Evolutionary conservation across 345 rosid species (phyloP).

Genomic region (Citrus hindsii): DNA sequence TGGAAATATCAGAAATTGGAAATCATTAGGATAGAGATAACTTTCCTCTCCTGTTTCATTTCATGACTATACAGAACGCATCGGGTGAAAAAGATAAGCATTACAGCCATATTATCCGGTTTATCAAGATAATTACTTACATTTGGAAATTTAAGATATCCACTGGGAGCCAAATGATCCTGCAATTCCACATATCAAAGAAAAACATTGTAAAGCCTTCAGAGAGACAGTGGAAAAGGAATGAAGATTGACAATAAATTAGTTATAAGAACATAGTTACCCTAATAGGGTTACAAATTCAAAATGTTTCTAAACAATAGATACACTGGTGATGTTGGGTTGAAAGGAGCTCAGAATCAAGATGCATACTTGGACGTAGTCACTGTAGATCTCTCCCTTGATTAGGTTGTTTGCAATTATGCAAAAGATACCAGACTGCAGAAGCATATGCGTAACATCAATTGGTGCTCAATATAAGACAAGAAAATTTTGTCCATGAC

Average conservation of each 20-base stretch:
- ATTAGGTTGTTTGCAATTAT: constrained; percentile 55
- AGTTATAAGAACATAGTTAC: background rate
- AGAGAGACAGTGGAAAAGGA: background rate
- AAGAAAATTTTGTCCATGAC: background rate
- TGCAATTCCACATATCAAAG: constrained; percentile 27
- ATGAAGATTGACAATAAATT: background rate
- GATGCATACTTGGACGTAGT: constrained; percentile 68
- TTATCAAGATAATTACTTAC: constrained; percentile 36
- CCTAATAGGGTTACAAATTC: background rate
- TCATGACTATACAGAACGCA: background rate
- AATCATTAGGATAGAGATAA: background rate
- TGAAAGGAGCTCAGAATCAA: constrained; percentile 6
- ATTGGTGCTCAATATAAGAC: background rate
- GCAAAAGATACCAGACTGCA: constrained; percentile 72
- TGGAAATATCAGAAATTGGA: background rate
- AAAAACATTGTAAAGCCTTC: constrained; percentile 6
- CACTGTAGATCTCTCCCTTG: constrained; percentile 62
- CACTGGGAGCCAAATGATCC: constrained; percentile 84
- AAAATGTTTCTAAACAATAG: background rate
- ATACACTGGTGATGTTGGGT: background rate
- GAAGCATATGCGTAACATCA: background rate
- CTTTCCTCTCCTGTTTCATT: background rate
- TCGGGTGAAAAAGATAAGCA: background rate
- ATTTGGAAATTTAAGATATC: constrained; percentile 71
- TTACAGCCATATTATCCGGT: background rate